phyloP scores from a whole-genome alignment of 306 rosid species.

The Dicorynia guianensis region DNA sequence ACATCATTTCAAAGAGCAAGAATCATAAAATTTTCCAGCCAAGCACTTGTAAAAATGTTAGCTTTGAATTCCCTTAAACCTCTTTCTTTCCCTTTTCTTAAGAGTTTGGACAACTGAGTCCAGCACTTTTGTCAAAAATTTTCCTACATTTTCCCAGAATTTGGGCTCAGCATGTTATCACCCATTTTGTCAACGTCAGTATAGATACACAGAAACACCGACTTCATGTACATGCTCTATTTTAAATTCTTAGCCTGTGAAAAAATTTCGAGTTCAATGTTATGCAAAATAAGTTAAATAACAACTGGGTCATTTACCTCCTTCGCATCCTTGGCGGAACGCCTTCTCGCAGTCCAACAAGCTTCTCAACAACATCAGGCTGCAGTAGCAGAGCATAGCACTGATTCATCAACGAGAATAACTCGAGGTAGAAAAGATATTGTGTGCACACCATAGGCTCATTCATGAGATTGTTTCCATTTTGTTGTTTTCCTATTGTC shows the following conservation, averaged over 20 bases:
- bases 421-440: neutral
- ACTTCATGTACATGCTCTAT: constrained; percentile 23
- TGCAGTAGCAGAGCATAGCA: constrained; percentile 49
- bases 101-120: neutral
- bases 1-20: constrained; percentile 25
- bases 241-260: constrained; percentile 14
- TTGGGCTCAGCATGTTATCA: constrained; percentile 7
- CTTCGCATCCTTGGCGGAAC: constrained; percentile 97
- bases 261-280: constrained; percentile 23
- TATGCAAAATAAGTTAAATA: neutral
- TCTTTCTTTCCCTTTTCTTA: neutral
- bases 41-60: neutral
- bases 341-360: constrained; percentile 92
- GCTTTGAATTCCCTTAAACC: neutral
- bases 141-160: neutral
- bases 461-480: no score
- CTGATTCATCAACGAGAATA: constrained; percentile 22
- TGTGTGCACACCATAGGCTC: no score
- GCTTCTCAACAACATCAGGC: constrained; percentile 98
- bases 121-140: neutral
- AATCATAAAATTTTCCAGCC: constrained; percentile 7
- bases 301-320: constrained; percentile 65
- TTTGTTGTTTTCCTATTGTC: no score
- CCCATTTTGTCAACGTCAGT: neutral
- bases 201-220: constrained; percentile 3